These are phyloP conservation scores for Stachybotrys echinatus DNA, from an alignment of 2,329 filamentous ascomycete species.

Conservation along the genomic window DNA sequence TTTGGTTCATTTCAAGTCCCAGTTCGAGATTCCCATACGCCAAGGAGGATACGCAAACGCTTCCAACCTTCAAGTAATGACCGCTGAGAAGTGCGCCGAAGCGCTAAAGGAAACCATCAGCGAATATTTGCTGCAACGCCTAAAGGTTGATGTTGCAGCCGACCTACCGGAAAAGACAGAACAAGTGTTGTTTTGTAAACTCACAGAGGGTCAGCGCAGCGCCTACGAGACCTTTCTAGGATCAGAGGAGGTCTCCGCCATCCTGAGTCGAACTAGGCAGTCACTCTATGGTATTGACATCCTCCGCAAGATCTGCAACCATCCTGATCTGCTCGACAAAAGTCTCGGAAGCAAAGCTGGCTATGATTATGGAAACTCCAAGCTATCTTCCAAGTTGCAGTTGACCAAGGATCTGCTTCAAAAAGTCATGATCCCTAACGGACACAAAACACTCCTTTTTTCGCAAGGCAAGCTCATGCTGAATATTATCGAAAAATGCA, in stretches of 20 bases:
- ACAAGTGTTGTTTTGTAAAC: constrained; percentile 91
- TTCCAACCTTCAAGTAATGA: constrained; percentile 89
- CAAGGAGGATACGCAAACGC: constrained; percentile 94
- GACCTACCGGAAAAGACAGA: constrained; percentile 95
- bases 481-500: constrained; percentile 82
- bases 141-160: constrained; percentile 90
- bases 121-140: constrained; percentile 84
- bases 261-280: constrained; percentile 68
- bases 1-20: constrained; percentile 79
- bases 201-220: constrained; percentile 70
- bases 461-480: constrained; percentile 94
- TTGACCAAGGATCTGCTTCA: constrained; percentile 83
- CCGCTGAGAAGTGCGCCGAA: constrained; percentile 88
- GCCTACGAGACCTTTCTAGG: constrained; percentile 77
- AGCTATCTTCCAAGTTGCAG: constrained; percentile 91
- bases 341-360: constrained; percentile 47
- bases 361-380: constrained; percentile 72
- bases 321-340: constrained; percentile 80
- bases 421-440: constrained; percentile 76
- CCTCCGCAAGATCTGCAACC: constrained; percentile 94
- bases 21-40: constrained; percentile 92
- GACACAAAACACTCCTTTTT: constrained; percentile 90
- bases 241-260: constrained; percentile 81
- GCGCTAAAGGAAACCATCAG: constrained; percentile 91
- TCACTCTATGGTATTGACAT: constrained; percentile 88